phyloP scores from a whole-genome alignment of 2,329 filamentous ascomycete species.

The Aspergillus aculeatinus region DNA sequence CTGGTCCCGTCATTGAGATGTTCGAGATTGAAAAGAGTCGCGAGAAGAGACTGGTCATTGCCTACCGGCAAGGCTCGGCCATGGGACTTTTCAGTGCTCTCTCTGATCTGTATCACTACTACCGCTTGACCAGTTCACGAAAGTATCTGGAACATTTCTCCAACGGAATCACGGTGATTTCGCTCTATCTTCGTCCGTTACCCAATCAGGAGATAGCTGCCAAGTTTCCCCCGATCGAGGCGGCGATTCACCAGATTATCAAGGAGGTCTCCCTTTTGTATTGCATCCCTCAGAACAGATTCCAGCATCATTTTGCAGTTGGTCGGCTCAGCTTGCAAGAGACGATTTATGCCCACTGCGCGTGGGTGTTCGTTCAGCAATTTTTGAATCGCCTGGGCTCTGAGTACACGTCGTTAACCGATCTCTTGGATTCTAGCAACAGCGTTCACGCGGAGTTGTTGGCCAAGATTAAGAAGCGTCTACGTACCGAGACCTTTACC shows the following conservation, averaged over 20 bases:
- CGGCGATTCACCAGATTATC: slow-evolving; percentile 97
- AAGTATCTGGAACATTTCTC: slow-evolving; percentile 99
- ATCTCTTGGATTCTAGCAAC: slow-evolving; percentile 77
- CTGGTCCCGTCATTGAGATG: slow-evolving; percentile 94
- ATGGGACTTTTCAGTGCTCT: slow-evolving; percentile 91
- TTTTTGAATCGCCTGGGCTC: slow-evolving; percentile 93
- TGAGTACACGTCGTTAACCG: slow-evolving; percentile 84
- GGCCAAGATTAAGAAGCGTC: slow-evolving; percentile 89
- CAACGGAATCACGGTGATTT: slow-evolving; percentile 97
- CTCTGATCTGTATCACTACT: slow-evolving; percentile 97
- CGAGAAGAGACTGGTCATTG: slow-evolving; percentile 92
- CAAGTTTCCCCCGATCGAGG: slow-evolving; percentile 76
- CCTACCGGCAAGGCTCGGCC: slow-evolving; percentile 90
- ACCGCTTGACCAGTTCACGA: slow-evolving; percentile 89
- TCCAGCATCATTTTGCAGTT: slow-evolving; percentile 83
- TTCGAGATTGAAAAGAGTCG: slow-evolving; percentile 89
- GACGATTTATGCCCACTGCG: slow-evolving; percentile 94
- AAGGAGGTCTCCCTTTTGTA: slow-evolving; percentile 97
- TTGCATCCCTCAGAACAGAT: slow-evolving; percentile 96
- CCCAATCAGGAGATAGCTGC: slow-evolving; percentile 55
- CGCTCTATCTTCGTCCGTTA: slow-evolving; percentile 82
- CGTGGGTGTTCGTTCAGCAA: slow-evolving; percentile 96
- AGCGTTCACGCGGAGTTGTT: slow-evolving; percentile 83
- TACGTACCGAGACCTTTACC: slow-evolving; percentile 95
- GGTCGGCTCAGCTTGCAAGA: slow-evolving; percentile 90